Conservation (phyloP, 768 basidiomycete genomes). For the Naganishia antarctica region DNA sequence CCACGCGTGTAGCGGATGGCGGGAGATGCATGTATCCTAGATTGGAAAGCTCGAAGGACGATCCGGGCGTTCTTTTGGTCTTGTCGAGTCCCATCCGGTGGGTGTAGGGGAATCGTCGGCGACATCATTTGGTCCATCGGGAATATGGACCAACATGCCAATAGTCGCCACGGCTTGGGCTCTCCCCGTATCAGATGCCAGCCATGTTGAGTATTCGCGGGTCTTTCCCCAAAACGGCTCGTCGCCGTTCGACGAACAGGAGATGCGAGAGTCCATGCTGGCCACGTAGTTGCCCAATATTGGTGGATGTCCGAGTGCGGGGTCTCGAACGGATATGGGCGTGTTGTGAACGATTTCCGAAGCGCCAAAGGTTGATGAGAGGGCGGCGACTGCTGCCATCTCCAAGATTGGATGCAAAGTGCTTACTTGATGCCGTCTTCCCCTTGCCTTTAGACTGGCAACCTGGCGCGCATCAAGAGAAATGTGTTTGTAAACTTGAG, state of each 20-base stretch:
- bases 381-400: background rate
- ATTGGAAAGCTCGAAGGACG: slow-evolving; percentile 3
- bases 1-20: background rate
- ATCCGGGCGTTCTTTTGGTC: background rate
- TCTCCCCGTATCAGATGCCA: background rate
- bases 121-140: background rate
- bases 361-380: background rate
- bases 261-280: background rate
- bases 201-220: background rate
- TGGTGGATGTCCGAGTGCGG: background rate
- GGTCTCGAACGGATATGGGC: background rate
- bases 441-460: background rate
- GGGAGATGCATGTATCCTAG: slow-evolving; percentile 4
- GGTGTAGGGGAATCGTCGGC: background rate
- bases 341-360: background rate
- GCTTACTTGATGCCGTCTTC: background rate
- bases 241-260: background rate
- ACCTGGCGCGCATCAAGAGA: background rate
- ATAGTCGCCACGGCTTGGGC: background rate
- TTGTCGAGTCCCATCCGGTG: slow-evolving; percentile 6
- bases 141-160: slow-evolving; percentile 5
- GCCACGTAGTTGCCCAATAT: background rate
- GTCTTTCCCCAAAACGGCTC: background rate
- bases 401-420: slow-evolving; percentile 2
- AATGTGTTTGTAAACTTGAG: background rate